Evolutionary conservation across 2,329 filamentous ascomycete genomes (phyloP).

Genomic region (Chrysoporthe austroafricana): DNA sequence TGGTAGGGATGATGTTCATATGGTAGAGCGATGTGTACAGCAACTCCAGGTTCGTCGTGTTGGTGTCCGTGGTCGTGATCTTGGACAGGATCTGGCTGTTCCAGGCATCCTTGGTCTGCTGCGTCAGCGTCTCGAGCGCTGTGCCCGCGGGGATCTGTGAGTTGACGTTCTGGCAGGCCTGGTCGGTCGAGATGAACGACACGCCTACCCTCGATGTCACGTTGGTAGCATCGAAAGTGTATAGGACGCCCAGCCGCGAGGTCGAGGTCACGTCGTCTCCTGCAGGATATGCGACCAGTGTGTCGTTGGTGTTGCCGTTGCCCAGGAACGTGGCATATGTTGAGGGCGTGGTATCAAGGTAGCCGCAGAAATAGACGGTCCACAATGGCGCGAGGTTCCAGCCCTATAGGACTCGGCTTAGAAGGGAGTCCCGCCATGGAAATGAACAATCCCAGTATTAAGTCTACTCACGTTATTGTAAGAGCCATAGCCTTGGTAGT

Average conservation of each 20-base stretch:
- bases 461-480: constrained; percentile 60
- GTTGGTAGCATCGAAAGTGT: constrained; percentile 52
- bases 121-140: constrained; percentile 47
- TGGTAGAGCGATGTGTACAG: constrained; percentile 73
- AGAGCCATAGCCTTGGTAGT: constrained; percentile 63
- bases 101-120: constrained; percentile 58
- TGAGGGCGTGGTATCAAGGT: constrained; percentile 52
- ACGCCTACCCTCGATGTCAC: constrained; percentile 66
- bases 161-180: constrained; percentile 64
- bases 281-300: constrained; percentile 39
- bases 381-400: constrained; percentile 68
- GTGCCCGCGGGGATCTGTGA: constrained; percentile 56
- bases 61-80: constrained; percentile 61
- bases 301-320: constrained; percentile 37
- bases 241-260: constrained; percentile 54
- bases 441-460: background rate
- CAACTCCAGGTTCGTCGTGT: constrained; percentile 59
- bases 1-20: constrained; percentile 70
- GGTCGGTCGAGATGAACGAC: constrained; percentile 65
- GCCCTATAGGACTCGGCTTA: constrained; percentile 41
- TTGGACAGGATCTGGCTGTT: constrained; percentile 65
- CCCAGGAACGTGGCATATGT: constrained; percentile 51
- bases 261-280: constrained; percentile 40
- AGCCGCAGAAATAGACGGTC: constrained; percentile 67
- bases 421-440: background rate